Conservation (phyloP, 2,329 filamentous ascomycete species). For the Lecanicillium sp. region DNA sequence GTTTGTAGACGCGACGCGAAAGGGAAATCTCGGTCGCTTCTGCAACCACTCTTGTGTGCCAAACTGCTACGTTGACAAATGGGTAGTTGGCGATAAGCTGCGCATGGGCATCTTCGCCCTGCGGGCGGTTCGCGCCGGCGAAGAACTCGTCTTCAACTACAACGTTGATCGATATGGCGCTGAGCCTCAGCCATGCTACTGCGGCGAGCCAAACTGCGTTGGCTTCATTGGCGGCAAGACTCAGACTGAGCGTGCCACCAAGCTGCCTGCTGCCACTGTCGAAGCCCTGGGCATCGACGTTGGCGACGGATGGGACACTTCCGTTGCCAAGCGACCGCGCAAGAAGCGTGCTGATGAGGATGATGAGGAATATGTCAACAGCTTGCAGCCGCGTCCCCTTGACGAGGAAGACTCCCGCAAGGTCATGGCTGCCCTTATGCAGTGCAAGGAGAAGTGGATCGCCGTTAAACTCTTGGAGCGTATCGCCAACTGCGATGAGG, state of each 20-base stretch:
- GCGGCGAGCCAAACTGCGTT: constrained; percentile 86
- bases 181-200: constrained; percentile 95
- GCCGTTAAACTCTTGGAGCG: constrained; percentile 88
- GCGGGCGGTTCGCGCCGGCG: constrained; percentile 75
- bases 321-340: constrained; percentile 79
- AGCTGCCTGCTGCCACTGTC: constrained; percentile 80
- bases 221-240: constrained; percentile 97
- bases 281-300: constrained; percentile 95
- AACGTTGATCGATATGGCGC: constrained; percentile 98
- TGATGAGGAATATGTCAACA: constrained; percentile 93
- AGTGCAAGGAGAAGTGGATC: constrained; percentile 99
- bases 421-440: constrained; percentile 93
- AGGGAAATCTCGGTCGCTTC: constrained; percentile 90
- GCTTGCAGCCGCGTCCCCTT: constrained; percentile 69
- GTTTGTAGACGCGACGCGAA: constrained; percentile 96
- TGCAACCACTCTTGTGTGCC: constrained; percentile 99
- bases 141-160: constrained; percentile 98
- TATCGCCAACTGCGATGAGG: constrained; percentile 79
- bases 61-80: constrained; percentile 99
- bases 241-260: constrained; percentile 90
- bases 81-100: constrained; percentile 94
- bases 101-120: constrained; percentile 98
- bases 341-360: constrained; percentile 90
- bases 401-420: constrained; percentile 81
- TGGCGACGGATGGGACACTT: constrained; percentile 83